Conservation (phyloP, 2,329 filamentous ascomycete species). For the Triangularia setosa region DNA sequence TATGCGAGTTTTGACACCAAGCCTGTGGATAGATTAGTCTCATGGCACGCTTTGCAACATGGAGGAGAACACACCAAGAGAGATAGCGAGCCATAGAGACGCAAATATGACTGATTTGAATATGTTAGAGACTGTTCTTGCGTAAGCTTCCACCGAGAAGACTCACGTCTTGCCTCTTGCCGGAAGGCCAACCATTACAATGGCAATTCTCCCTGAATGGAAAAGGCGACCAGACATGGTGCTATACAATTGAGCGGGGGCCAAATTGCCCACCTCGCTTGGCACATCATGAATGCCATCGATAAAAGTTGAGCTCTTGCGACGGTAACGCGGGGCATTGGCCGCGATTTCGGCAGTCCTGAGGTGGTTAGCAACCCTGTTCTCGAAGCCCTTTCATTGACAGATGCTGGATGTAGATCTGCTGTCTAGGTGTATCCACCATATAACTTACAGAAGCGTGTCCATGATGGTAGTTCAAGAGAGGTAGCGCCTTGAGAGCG, state of each 20-base stretch:
- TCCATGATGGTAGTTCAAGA: slow-evolving; percentile 44
- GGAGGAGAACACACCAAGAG: slow-evolving; percentile 60
- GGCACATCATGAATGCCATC: slow-evolving; percentile 94
- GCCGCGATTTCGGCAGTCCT: slow-evolving; percentile 90
- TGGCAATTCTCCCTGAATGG: slow-evolving; percentile 94
- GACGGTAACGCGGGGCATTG: slow-evolving; percentile 82
- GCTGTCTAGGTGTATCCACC: not conserved
- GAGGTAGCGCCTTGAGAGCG: not conserved
- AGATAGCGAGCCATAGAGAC: slow-evolving; percentile 93
- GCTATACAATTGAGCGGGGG: slow-evolving; percentile 94
- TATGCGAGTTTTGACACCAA: slow-evolving; percentile 96
- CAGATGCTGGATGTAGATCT: not conserved
- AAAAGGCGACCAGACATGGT: slow-evolving; percentile 97
- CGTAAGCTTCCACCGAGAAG: not conserved
- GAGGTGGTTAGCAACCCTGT: slow-evolving; percentile 13
- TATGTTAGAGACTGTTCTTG: slow-evolving; percentile 10
- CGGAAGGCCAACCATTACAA: slow-evolving; percentile 92
- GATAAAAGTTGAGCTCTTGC: slow-evolving; percentile 92
- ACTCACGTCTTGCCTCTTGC: slow-evolving; percentile 89
- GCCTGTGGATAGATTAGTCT: slow-evolving; percentile 45
- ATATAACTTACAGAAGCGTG: slow-evolving; percentile 54
- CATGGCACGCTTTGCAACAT: not conserved
- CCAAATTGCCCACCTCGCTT: slow-evolving; percentile 69
- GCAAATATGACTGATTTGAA: slow-evolving; percentile 69
- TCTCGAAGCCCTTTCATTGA: not conserved